phyloP scores from a whole-genome alignment of 2,329 filamentous ascomycete genomes.

The Aspergillus hiratsukae region DNA sequence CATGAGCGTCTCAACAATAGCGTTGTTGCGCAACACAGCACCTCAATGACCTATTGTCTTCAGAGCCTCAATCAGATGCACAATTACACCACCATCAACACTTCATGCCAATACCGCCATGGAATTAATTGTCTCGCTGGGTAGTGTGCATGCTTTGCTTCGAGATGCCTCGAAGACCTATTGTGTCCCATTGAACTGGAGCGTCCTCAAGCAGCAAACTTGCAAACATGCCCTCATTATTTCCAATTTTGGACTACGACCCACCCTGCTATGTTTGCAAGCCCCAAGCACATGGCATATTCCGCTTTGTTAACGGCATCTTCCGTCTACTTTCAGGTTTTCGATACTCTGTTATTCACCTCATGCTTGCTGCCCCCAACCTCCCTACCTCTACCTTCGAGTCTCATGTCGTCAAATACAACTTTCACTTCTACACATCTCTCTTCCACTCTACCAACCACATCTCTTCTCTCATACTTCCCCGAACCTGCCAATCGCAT shows the following conservation, averaged over 20 bases:
- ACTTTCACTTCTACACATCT: neutral
- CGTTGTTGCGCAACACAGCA: neutral
- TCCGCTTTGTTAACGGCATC: neutral
- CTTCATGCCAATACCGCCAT: neutral
- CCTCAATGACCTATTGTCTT: neutral
- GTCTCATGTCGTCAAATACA: neutral
- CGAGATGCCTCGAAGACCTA: neutral
- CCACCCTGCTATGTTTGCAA: neutral
- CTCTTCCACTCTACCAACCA: neutral
- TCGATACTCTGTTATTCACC: neutral
- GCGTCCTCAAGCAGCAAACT: neutral
- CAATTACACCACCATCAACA: neutral
- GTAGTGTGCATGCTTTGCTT: neutral
- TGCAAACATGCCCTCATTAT: neutral
- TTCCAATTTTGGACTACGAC: neutral
- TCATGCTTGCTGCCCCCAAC: neutral
- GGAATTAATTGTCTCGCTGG: neutral
- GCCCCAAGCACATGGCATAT: neutral
- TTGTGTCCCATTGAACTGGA: neutral
- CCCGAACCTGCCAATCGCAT: neutral
- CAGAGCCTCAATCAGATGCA: neutral
- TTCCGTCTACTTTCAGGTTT: neutral
- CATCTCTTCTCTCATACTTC: neutral
- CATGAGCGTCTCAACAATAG: neutral
- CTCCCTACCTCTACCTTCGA: neutral